Evolutionary conservation across 495 filamentous ascomycete species (phyloP), one percentile per base, ranked within the genome.

Genomic region (Jackrogersella minutella): DNA sequence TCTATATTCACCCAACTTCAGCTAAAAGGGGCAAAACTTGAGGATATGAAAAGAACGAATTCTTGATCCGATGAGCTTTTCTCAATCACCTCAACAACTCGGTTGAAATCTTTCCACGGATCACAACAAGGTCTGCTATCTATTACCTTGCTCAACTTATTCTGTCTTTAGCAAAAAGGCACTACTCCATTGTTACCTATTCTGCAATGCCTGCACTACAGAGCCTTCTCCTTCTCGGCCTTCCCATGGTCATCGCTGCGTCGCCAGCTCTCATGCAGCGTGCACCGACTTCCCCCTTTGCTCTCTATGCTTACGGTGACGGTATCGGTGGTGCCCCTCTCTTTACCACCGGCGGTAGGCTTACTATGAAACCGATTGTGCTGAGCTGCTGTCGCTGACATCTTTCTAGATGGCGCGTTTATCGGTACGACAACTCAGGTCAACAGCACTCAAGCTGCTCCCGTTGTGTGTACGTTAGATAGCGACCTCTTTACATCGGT

Each of bases 241-340:
- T 70, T n/a, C 59, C 68, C 9, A 14, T 46, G 7, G 46, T n/a
- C 47, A 22, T 64, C 24, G 33, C 26, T 28, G 63, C 31, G 36
- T 63, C 66, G 11, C 37, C 59, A 1, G 37, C 36, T 10, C 5
- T 62, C 1, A 26, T 46, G n/a, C 10, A 33, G 36, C 57, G 63
- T 2, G 21, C 49, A 5, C 69, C 39, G 9, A 53, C 17, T 34
- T 7, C 37, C 0, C 50, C 52, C 16, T 80, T 78, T 64, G 43
- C 8, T 16, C 69, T 80, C 4, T 79, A 76, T 31, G 76, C 74
- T 10, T 79, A 80, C 33, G 76, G 74, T 6, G 68, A 68, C 4
- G 67, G 67, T 14, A 75, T 79, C 47, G 69, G 66, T 9, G 77
- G 78, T 3, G 67, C 77, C 21, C 69, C 69, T 7, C 36, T 80